These are phyloP conservation scores for Globisporangium spiculum DNA, from an alignment of 352 stramenopile species.

Conservation along the genomic window DNA sequence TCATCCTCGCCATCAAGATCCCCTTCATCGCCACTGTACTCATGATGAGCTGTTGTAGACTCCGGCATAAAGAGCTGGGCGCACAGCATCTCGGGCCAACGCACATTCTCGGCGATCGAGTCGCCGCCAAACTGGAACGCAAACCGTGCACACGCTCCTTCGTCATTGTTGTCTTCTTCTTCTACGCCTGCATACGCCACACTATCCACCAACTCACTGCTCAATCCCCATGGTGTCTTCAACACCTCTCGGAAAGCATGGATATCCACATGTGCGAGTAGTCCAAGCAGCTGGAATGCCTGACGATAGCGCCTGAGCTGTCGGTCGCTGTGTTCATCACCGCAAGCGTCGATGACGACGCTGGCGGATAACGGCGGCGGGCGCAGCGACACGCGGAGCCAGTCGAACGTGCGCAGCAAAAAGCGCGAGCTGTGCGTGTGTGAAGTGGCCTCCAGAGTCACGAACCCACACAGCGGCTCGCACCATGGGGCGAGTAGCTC, in stretches of 20 bases:
- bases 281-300: not conserved
- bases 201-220: not conserved
- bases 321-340: not conserved
- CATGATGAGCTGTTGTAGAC: not conserved
- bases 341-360: not conserved
- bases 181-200: not conserved
- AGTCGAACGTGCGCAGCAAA: not conserved
- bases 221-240: not conserved
- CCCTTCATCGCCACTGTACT: not conserved
- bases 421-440: not conserved
- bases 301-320: not conserved
- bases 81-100: conserved; percentile 4
- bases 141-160: not conserved
- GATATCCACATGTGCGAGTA: conserved; percentile 1
- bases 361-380: not conserved
- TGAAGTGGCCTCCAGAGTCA: not conserved
- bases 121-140: conserved; percentile 9
- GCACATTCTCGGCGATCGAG: conserved; percentile 10
- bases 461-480: not conserved
- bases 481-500: not conserved
- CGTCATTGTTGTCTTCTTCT: not conserved
- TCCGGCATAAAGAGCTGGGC: not conserved
- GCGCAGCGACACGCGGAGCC: not conserved
- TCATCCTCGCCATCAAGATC: not conserved
- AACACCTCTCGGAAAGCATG: not conserved